phyloP scores from a whole-genome alignment of 1,139 yeast genomes.

The Yarrowia galli region DNA sequence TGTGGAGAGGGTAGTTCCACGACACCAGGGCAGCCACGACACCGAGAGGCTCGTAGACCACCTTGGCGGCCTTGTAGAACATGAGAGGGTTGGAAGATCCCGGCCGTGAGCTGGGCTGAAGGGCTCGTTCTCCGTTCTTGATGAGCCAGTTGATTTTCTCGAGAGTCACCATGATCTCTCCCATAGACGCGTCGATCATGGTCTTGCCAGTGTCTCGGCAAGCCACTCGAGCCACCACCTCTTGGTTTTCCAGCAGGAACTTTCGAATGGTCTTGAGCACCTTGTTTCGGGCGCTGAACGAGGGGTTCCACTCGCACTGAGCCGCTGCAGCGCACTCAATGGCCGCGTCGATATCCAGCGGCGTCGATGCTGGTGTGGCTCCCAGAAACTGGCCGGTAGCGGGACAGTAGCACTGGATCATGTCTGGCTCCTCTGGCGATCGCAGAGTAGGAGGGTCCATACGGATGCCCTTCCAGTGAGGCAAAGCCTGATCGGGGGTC shows the following conservation, averaged over 20 bases:
- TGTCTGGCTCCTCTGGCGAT: constrained; percentile 64
- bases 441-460: constrained; percentile 65
- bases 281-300: constrained; percentile 69
- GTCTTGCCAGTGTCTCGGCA: constrained; percentile 98
- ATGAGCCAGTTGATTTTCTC: constrained; percentile 92
- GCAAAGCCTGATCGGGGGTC: constrained; percentile 82
- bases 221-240: constrained; percentile 85
- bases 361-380: constrained; percentile 65
- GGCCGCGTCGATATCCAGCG: constrained; percentile 71
- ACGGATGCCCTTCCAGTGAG: constrained; percentile 92
- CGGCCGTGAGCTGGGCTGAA: constrained; percentile 77
- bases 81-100: constrained; percentile 86
- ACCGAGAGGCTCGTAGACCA: constrained; percentile 86
- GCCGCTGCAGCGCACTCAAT: constrained; percentile 66
- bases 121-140: constrained; percentile 76
- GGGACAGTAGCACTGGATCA: constrained; percentile 88
- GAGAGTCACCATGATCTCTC: constrained; percentile 87
- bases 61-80: constrained; percentile 87
- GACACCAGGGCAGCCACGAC: constrained; percentile 91
- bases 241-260: constrained; percentile 81
- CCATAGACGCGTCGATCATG: constrained; percentile 93
- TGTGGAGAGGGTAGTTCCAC: constrained; percentile 95
- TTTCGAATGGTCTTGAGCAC: constrained; percentile 74
- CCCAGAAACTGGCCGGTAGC: constrained; percentile 94
- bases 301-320: constrained; percentile 65